Evolutionary conservation across 2,329 filamentous ascomycete genomes (phyloP).

Genomic region (Aspergillus flavus): DNA sequence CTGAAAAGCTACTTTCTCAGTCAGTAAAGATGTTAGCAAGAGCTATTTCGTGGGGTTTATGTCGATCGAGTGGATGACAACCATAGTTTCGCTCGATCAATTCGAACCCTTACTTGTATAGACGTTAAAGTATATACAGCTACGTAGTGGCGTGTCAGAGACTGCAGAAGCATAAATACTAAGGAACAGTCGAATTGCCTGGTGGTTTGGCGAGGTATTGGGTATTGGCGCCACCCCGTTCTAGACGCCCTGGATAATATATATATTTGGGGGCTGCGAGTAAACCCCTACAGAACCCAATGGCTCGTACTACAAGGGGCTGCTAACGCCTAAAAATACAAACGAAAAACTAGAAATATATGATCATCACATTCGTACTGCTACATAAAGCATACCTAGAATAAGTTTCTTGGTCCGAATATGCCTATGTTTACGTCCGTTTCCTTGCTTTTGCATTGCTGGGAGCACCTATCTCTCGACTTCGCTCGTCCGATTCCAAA

Average conservation of each 20-base stretch:
- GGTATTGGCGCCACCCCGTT: neutral
- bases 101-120: neutral
- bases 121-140: neutral
- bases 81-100: neutral
- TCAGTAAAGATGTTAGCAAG: neutral
- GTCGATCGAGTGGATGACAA: neutral
- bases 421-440: neutral
- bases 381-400: neutral
- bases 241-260: neutral
- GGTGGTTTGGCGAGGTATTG: neutral
- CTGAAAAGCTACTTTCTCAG: neutral
- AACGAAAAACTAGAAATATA: too few relatives aligned
- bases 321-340: too few relatives aligned
- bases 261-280: neutral
- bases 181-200: neutral
- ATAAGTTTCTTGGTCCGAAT: neutral
- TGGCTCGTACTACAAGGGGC: too few relatives aligned
- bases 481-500: slow-evolving; percentile 21
- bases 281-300: too few relatives aligned
- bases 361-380: neutral
- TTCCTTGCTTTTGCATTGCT: neutral
- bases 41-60: too few relatives aligned
- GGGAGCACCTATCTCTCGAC: slow-evolving; percentile 5
- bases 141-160: neutral
- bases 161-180: neutral